Evolutionary conservation across 2,329 filamentous ascomycete species (phyloP), one percentile per base, ranked within the genome.

Genomic region (Pestalotiopsis sp.): DNA sequence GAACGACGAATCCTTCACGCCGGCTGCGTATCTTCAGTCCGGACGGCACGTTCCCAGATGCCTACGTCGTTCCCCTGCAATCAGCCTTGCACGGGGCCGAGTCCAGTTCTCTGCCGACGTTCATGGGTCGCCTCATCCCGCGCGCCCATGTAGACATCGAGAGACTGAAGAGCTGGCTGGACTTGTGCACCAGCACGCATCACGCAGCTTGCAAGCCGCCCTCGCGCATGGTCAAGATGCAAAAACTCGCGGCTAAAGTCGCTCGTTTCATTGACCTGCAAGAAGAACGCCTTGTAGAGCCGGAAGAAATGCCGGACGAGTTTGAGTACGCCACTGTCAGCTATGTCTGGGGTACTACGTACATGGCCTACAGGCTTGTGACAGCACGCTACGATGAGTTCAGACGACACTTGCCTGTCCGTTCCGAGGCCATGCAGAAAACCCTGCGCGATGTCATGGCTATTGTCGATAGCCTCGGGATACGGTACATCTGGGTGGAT

Each of bases 151-250:
- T 45, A 5, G 39, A 45, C 14, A 45, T 45, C 39, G 12, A 45
- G 2, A 45, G 39, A 45, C 1, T 45, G 4, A 45, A 45, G 4
- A 4, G 39, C 14, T 45, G 39, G 39, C 39, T 45, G 14, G 39
- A 45, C 14, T 11, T 45, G 14, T 45, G 39, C 39, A 17, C 12
- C 14, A 45, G 39, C 39, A 45, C 39, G 12, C 39, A 45, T 45
- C 39, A 45, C 5, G 39, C 13, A 45, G 39, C 39, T 4, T 45
- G 39, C 39, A 45, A 45, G 2, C 39, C 39, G 2, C 39, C 39
- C 1, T 45, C 39, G 4, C 39, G 39, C 39, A 45, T 45, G 39
- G 13, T 45, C 39, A 45, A 45, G 0, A 85, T 45, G 12, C 39
- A 45, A 2, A 12, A 12, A 4, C 39, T 45, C 39, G 39, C 39